phyloP scores from a whole-genome alignment of 345 rosid genomes.

The Heritiera littoralis region DNA sequence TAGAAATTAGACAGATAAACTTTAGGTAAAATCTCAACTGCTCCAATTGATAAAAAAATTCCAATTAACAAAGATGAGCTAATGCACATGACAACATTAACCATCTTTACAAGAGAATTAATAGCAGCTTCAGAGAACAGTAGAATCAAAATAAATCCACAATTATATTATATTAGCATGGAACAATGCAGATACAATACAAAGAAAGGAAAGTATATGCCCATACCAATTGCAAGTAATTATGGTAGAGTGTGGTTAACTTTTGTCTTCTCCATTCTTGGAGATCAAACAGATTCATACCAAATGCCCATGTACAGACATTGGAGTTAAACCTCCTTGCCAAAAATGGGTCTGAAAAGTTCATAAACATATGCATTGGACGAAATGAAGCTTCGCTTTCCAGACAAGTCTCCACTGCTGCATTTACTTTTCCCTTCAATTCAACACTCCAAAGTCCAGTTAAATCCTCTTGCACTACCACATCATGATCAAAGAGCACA shows the following conservation, averaged over 20 bases:
- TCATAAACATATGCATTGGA: conserved; percentile 56
- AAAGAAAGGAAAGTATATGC: background rate
- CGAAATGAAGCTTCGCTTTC: conserved; percentile 59
- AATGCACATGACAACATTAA: background rate
- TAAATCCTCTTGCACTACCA: conserved; percentile 85
- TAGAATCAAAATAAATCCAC: background rate
- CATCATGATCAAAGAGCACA: conserved; percentile 86
- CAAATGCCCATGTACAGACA: conserved; percentile 94
- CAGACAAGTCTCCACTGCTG: conserved; percentile 86
- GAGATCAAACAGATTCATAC: conserved; percentile 88
- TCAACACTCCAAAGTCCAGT: conserved; percentile 65
- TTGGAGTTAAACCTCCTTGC: conserved; percentile 54
- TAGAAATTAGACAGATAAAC: background rate
- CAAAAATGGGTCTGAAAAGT: conserved; percentile 72
- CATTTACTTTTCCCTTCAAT: conserved; percentile 81
- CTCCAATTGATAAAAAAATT: background rate
- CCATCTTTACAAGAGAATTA: background rate
- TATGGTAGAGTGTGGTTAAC: conserved; percentile 52
- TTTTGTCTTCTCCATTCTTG: conserved; percentile 74
- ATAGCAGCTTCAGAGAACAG: background rate
- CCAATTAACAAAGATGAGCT: background rate
- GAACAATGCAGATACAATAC: background rate
- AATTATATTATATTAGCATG: background rate
- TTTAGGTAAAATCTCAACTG: background rate
- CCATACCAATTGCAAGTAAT: conserved; percentile 73